phyloP scores from a whole-genome alignment of 495 filamentous ascomycete species.

The Penicillium ucsense region DNA sequence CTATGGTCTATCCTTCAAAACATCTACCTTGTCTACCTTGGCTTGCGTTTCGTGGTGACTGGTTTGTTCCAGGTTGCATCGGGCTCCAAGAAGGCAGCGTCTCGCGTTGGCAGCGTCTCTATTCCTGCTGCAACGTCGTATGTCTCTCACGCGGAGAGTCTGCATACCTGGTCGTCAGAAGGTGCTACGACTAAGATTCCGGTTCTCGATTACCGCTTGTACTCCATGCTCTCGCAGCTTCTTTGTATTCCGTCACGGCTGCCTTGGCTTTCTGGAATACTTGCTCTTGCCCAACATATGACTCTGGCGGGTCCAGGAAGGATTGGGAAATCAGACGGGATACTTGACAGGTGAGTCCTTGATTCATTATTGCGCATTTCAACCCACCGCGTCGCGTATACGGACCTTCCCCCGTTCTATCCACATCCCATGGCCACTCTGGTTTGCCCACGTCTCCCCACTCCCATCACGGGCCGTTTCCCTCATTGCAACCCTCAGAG shows the following conservation, averaged over 20 bases:
- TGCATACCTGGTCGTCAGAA: constrained; percentile 36
- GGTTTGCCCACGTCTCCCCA: background rate
- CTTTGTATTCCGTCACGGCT: constrained; percentile 65
- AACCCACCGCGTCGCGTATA: no score
- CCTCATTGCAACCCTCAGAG: constrained; percentile 12
- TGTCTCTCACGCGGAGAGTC: constrained; percentile 5
- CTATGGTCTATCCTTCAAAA: constrained; percentile 67
- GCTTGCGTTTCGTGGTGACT: constrained; percentile 51
- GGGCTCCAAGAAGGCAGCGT: constrained; percentile 11
- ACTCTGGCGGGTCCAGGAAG: constrained; percentile 60
- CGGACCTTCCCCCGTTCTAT: no score
- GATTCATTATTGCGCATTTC: background rate
- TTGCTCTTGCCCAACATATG: constrained; percentile 64
- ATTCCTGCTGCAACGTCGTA: constrained; percentile 17
- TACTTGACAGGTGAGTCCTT: constrained; percentile 78
- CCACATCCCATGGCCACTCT: no score
- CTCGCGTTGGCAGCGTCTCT: constrained; percentile 17
- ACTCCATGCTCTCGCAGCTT: constrained; percentile 58
- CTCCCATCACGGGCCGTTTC: constrained; percentile 7
- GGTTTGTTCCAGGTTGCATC: constrained; percentile 39
- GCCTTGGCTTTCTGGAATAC: constrained; percentile 71
- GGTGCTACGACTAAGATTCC: constrained; percentile 47
- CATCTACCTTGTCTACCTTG: constrained; percentile 53
- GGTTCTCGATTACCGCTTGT: constrained; percentile 63
- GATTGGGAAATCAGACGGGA: constrained; percentile 63